Percentiles rank a stretch among this genome's conserved stretches.
Conservation (phyloP, 352 stramenopile genomes). For the Globisporangium cederbergense region DNA sequence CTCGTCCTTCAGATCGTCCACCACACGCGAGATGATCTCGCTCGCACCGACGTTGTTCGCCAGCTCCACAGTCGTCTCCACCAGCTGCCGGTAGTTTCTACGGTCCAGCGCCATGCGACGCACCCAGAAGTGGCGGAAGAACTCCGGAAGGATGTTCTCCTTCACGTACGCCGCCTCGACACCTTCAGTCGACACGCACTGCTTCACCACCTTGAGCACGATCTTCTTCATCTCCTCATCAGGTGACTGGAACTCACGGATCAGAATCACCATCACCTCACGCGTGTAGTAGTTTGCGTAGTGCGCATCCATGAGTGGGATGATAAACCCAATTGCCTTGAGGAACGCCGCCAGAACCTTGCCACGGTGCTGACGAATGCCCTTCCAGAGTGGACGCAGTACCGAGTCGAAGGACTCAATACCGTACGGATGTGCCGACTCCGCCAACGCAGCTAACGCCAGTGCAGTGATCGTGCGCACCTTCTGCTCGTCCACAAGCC, state of each 20-base stretch:
- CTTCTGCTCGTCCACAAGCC: conserved; percentile 98
- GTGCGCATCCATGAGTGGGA: conserved; percentile 99
- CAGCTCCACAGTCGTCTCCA: conserved; percentile 98
- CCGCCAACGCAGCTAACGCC: conserved; percentile 95
- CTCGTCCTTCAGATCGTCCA: conserved; percentile 99
- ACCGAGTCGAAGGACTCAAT: conserved; percentile 99
- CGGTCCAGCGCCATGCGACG: conserved; percentile 97
- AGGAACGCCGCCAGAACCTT: conserved; percentile 98
- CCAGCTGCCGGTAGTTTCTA: conserved; percentile 97
- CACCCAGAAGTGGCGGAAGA: conserved; percentile 99
- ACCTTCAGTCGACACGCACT: conserved; percentile 98
- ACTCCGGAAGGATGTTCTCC: conserved; percentile 97
- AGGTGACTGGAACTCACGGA: conserved; percentile 97
- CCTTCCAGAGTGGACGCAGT: conserved; percentile 96
- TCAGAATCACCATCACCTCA: conserved; percentile 99
- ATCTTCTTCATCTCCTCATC: conserved; percentile 99
- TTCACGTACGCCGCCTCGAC: conserved; percentile 98
- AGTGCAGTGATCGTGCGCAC: conserved; percentile 98
- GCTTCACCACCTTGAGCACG: conserved; percentile 95
- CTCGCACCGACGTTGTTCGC: conserved; percentile 99
- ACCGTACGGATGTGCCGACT: conserved; percentile 98
- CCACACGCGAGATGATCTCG: conserved; percentile 97
- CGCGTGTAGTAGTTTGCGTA: conserved; percentile 99
- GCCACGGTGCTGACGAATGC: conserved; percentile 96
- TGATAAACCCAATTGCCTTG: conserved; percentile 99